phyloP scores from a whole-genome alignment of 1,284 basidiomycete species.

The Mycena sp. region DNA sequence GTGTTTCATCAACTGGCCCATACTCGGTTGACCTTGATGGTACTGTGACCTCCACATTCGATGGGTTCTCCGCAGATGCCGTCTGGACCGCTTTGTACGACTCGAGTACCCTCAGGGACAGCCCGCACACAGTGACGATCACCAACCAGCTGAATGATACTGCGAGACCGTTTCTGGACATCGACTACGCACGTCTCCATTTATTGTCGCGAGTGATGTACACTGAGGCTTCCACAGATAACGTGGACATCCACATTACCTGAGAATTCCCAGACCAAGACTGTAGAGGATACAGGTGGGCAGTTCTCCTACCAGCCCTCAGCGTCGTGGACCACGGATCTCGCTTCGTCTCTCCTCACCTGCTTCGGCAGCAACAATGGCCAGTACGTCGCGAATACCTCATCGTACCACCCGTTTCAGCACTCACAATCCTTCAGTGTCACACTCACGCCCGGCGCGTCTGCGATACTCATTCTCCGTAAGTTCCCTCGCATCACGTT shows the following conservation, averaged over 20 bases:
- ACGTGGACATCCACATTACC: constrained; percentile 23
- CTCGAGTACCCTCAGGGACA: constrained; percentile 37
- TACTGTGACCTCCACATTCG: constrained; percentile 19
- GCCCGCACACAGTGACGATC: constrained; percentile 34
- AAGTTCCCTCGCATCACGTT: constrained; percentile 22
- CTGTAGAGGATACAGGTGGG: constrained; percentile 16
- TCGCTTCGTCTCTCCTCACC: constrained; percentile 13
- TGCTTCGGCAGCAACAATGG: constrained; percentile 29
- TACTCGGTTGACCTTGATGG: constrained; percentile 44
- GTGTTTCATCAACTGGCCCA: constrained; percentile 9
- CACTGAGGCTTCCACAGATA: constrained; percentile 14
- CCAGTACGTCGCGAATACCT: constrained; percentile 28
- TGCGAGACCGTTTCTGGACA: constrained; percentile 33
- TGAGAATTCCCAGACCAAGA: not conserved
- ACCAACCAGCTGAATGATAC: constrained; percentile 38
- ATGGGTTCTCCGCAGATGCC: constrained; percentile 29
- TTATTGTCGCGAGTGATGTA: not conserved
- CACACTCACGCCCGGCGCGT: constrained; percentile 16
- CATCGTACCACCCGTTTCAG: too few relatives aligned
- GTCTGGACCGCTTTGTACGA: constrained; percentile 42
- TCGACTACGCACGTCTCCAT: constrained; percentile 43
- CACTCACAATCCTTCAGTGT: not conserved
- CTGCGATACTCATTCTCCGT: constrained; percentile 31
- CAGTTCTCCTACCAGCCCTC: constrained; percentile 32
- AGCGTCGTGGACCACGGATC: constrained; percentile 26